Evolutionary conservation across 2,329 filamentous ascomycete genomes (phyloP).

Genomic region (Fusarium multiceps): DNA sequence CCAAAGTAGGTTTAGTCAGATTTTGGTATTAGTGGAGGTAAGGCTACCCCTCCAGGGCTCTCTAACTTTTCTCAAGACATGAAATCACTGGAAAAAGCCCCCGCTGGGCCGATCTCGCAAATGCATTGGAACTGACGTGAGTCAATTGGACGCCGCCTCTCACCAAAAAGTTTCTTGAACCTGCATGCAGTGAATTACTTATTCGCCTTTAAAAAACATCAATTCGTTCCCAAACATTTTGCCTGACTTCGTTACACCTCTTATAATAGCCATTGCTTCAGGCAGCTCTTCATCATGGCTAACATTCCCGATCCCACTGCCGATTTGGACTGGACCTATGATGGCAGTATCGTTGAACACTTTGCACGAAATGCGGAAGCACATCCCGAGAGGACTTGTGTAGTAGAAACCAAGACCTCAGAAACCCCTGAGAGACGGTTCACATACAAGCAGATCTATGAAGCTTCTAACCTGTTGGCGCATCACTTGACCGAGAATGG

Average conservation of each 20-base stretch:
- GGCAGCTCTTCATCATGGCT: constrained; percentile 26
- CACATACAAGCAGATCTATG: constrained; percentile 87
- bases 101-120: constrained; percentile 28
- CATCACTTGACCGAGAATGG: constrained; percentile 76
- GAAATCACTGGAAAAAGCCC: constrained; percentile 8
- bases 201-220: neutral
- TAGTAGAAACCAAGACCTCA: constrained; percentile 60
- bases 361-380: constrained; percentile 74
- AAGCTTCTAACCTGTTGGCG: constrained; percentile 83
- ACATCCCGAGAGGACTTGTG: constrained; percentile 70
- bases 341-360: constrained; percentile 75
- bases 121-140: constrained; percentile 13
- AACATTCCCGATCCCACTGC: constrained; percentile 74
- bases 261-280: neutral
- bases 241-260: neutral
- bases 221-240: neutral
- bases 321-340: constrained; percentile 70
- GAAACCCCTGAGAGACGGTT: constrained; percentile 71
- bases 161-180: constrained; percentile 9
- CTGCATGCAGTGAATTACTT: neutral
- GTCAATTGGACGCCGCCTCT: constrained; percentile 14
- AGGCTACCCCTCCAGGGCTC: constrained; percentile 9
- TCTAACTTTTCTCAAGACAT: constrained; percentile 3
- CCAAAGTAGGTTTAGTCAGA: neutral
- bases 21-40: neutral